These are phyloP conservation scores for Aspergillus affinis DNA, from an alignment of 495 filamentous ascomycete genomes.

Conservation along the genomic window DNA sequence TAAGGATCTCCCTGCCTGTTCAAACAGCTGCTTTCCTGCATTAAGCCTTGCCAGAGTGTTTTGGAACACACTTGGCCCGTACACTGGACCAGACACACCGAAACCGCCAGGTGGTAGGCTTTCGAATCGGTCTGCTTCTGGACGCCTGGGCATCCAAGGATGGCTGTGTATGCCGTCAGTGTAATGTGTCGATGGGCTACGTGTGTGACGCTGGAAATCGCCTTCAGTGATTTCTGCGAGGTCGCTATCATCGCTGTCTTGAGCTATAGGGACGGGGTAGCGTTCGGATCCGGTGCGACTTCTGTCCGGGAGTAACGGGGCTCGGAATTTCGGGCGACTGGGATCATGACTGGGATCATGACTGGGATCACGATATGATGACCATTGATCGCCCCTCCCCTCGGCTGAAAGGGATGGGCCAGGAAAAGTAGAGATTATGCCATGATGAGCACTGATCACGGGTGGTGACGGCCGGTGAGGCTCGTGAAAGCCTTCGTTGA, in stretches of 20 bases:
- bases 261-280: neutral
- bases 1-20: slow-evolving; percentile 11
- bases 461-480: slow-evolving; percentile 10
- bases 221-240: slow-evolving; percentile 25
- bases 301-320: neutral
- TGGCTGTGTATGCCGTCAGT: neutral
- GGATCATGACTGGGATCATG: neutral
- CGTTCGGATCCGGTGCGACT: neutral
- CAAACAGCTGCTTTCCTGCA: slow-evolving; percentile 10
- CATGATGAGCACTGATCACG: slow-evolving; percentile 10
- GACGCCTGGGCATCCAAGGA: neutral
- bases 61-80: slow-evolving; percentile 16
- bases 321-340: neutral
- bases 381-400: neutral
- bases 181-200: slow-evolving; percentile 2
- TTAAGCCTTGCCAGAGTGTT: slow-evolving; percentile 23
- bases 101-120: slow-evolving; percentile 9
- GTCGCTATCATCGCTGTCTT: slow-evolving; percentile 33
- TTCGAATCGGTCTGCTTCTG: slow-evolving; percentile 2
- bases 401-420: neutral
- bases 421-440: slow-evolving; percentile 8
- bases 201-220: slow-evolving; percentile 14
- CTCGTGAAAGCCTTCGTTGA: slow-evolving; percentile 30
- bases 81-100: slow-evolving; percentile 2
- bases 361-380: neutral